These are phyloP conservation scores for Raffaelea ambrosiae DNA, from an alignment of 2,329 filamentous ascomycete species.

Conservation along the genomic window DNA sequence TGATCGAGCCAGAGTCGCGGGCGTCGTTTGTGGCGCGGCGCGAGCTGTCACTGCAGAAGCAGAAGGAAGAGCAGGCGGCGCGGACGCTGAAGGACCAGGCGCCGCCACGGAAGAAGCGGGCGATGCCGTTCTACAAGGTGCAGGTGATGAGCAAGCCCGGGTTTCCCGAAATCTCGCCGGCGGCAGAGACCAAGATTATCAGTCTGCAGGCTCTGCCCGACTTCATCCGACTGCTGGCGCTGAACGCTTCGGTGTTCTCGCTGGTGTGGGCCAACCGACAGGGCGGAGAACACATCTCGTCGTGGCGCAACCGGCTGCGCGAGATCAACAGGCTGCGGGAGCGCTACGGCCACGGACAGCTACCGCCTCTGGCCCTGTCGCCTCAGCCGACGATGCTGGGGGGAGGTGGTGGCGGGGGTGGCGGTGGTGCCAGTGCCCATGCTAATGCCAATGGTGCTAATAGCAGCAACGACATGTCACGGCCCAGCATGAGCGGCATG, in stretches of 20 bases:
- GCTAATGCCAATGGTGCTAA: background rate
- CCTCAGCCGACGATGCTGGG: background rate
- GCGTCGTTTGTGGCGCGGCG: constrained; percentile 64
- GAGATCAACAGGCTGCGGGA: constrained; percentile 80
- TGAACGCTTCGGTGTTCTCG: constrained; percentile 91
- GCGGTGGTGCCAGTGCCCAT: background rate
- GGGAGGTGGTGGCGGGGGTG: constrained; percentile 7
- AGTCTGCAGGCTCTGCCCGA: constrained; percentile 72
- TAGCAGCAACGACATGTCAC: constrained; percentile 6
- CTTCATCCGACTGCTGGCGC: constrained; percentile 79
- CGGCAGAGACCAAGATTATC: constrained; percentile 81
- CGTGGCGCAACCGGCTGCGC: constrained; percentile 79
- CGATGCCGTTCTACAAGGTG: constrained; percentile 68
- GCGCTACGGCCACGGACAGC: constrained; percentile 41
- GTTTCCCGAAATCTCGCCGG: constrained; percentile 86
- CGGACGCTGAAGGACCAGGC: background rate
- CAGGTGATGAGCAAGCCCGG: constrained; percentile 81
- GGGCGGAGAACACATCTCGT: constrained; percentile 75
- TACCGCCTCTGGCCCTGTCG: constrained; percentile 1
- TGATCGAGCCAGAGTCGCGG: constrained; percentile 81
- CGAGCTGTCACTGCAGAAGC: constrained; percentile 23
- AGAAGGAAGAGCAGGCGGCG: constrained; percentile 10
- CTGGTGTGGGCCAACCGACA: constrained; percentile 76
- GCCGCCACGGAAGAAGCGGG: constrained; percentile 11
- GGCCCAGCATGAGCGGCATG: constrained; percentile 32